Evolutionary conservation across 2,329 filamentous ascomycete genomes (phyloP).

Genomic region (Shiraia sp.): DNA sequence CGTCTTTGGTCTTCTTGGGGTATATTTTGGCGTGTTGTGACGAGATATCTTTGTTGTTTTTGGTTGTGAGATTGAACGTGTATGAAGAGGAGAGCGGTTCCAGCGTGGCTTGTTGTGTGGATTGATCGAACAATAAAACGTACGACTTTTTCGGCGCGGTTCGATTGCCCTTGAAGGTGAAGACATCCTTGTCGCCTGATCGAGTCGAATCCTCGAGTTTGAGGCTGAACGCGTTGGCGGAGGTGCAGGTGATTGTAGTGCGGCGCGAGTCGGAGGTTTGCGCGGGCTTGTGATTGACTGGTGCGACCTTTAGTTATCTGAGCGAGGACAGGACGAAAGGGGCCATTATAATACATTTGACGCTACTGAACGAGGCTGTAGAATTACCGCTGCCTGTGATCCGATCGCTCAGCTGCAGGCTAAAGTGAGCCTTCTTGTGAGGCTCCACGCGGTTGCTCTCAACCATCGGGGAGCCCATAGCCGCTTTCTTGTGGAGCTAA

Average conservation of each 20-base stretch:
- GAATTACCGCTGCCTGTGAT: slow-evolving; percentile 28
- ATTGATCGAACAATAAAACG: slow-evolving; percentile 74
- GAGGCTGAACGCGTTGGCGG: slow-evolving; percentile 32
- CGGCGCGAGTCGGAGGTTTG: slow-evolving; percentile 34
- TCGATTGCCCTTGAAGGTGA: slow-evolving; percentile 47
- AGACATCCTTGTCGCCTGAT: slow-evolving; percentile 37
- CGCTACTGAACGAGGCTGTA: slow-evolving; percentile 28
- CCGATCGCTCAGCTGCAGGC: slow-evolving; percentile 40
- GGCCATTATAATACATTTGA: slow-evolving; percentile 35
- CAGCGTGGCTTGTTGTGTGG: slow-evolving; percentile 75
- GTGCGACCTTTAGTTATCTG: slow-evolving; percentile 13
- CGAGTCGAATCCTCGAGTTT: slow-evolving; percentile 31
- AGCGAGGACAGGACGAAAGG: slow-evolving; percentile 4
- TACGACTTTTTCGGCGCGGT: slow-evolving; percentile 40
- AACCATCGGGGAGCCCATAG: slow-evolving; percentile 45
- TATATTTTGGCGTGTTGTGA: slow-evolving; percentile 70
- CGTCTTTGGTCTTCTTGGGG: slow-evolving; percentile 29
- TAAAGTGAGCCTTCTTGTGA: slow-evolving; percentile 45
- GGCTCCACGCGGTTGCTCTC: slow-evolving; percentile 41
- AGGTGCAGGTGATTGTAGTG: slow-evolving; percentile 29
- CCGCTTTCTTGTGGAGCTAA: neutral
- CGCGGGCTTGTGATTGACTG: slow-evolving; percentile 53
- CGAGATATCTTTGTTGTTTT: slow-evolving; percentile 65
- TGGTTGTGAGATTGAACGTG: slow-evolving; percentile 82
- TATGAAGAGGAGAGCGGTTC: slow-evolving; percentile 82